A percentile compares a stretch with the other conserved stretches of the same genome.
phyloP scores from a whole-genome alignment of 2,329 filamentous ascomycete species.

The Elsinoe necatrix region DNA sequence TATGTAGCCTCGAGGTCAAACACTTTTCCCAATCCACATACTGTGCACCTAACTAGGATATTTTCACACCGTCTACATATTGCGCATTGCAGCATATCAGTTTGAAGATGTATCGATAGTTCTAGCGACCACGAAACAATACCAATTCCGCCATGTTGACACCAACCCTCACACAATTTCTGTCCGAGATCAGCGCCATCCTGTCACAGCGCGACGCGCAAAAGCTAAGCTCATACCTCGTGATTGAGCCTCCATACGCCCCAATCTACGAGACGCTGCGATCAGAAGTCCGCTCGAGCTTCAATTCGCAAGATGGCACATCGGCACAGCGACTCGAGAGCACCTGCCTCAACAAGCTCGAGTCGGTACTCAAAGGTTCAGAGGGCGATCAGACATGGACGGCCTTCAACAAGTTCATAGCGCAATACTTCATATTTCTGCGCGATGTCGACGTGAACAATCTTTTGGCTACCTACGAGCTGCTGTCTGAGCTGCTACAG shows the following conservation, averaged over 20 bases:
- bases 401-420: conserved; percentile 69
- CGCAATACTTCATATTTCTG: conserved; percentile 72
- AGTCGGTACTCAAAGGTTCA: conserved; percentile 6
- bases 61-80: no score
- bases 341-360: conserved; percentile 11
- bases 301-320: conserved; percentile 34
- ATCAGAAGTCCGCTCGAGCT: conserved; percentile 55
- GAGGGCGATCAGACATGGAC: conserved; percentile 62
- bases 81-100: background rate
- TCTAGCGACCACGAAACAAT: background rate
- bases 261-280: conserved; percentile 61
- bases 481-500: conserved; percentile 67
- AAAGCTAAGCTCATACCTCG: conserved; percentile 60
- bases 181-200: conserved; percentile 54
- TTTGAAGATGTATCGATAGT: background rate
- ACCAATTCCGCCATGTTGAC: conserved; percentile 34
- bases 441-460: conserved; percentile 71
- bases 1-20: background rate
- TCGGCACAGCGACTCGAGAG: conserved; percentile 51
- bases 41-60: background rate
- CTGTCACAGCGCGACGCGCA: conserved; percentile 56
- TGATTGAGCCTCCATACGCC: conserved; percentile 63
- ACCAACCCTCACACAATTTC: conserved; percentile 59
- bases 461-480: conserved; percentile 63
- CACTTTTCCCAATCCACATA: background rate